A percentile compares a stretch with the other conserved stretches of the same genome.
These are phyloP conservation scores for Fusarium beomiforme DNA, from an alignment of 2,329 filamentous ascomycete species.

Conservation along the genomic window DNA sequence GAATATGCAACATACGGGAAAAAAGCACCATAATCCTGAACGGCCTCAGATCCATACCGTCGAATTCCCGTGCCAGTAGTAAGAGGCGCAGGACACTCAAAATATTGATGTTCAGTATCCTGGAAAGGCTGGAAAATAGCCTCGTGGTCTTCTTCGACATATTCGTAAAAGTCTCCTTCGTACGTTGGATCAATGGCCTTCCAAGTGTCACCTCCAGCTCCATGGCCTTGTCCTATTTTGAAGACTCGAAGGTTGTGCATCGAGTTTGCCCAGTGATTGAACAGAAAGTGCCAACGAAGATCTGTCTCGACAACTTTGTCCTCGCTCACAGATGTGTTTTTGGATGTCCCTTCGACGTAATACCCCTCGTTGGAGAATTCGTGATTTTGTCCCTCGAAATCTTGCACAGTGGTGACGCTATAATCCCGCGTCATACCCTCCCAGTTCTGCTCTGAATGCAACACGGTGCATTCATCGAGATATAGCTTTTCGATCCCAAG, in stretches of 20 bases:
- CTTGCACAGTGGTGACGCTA: not conserved
- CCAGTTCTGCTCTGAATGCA: conserved; percentile 5
- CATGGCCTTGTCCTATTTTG: not conserved
- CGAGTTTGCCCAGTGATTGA: conserved; percentile 1
- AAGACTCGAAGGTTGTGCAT: conserved; percentile 4
- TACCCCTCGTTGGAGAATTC: not conserved
- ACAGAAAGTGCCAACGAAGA: conserved; percentile 6
- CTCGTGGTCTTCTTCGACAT: not conserved
- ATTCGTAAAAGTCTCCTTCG: not conserved
- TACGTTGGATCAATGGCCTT: not conserved
- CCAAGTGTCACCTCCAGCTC: not conserved
- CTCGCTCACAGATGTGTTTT: not conserved
- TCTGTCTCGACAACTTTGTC: not conserved
- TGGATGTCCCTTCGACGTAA: not conserved
- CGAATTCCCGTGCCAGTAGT: not conserved
- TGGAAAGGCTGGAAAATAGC: not conserved
- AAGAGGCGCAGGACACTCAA: not conserved
- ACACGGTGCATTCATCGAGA: conserved; percentile 54
- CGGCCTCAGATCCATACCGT: not conserved
- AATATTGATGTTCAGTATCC: not conserved
- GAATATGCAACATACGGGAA: not conserved
- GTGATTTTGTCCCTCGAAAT: not conserved
- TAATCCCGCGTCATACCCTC: not conserved
- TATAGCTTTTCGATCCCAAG: conserved; percentile 50
- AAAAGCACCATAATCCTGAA: not conserved